Percentiles rank a stretch among this genome's conserved stretches.
Conservation (phyloP, 768 basidiomycete genomes). For the Pleurotus tuber-regium region DNA sequence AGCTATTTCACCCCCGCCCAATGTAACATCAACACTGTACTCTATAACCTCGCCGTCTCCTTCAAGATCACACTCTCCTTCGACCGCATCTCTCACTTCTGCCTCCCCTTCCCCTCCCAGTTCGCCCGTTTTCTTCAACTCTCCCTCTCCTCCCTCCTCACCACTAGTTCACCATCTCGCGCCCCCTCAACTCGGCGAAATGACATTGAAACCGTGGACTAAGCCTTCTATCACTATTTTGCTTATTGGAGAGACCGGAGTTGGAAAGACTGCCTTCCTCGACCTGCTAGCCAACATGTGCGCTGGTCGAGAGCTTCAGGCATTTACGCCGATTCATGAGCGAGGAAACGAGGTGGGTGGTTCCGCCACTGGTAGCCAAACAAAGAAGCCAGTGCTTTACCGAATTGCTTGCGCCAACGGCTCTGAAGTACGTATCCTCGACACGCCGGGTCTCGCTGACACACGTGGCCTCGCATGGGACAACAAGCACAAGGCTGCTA, state of each 20-base stretch:
- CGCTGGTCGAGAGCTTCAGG: constrained; percentile 8
- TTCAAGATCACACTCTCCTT: too few relatives aligned
- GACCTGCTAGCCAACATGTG: constrained; percentile 17
- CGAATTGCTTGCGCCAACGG: constrained; percentile 11
- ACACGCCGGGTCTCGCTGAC: constrained; percentile 27
- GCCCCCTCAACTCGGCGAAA: not conserved
- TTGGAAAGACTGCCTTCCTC: constrained; percentile 17
- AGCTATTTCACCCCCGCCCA: too few relatives aligned
- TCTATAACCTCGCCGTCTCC: too few relatives aligned
- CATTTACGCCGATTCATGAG: constrained; percentile 10
- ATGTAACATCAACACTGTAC: too few relatives aligned
- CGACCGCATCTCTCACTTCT: too few relatives aligned
- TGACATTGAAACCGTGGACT: constrained; percentile 4
- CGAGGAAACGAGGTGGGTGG: constrained; percentile 13
- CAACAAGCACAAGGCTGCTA: constrained; percentile 20
- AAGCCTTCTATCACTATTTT: constrained; percentile 6
- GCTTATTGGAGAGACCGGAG: constrained; percentile 17
- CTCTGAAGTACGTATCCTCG: constrained; percentile 19
- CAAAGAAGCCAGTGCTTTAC: constrained; percentile 14
- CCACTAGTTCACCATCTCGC: too few relatives aligned
- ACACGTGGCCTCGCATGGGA: constrained; percentile 25
- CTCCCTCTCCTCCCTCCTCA: not conserved
- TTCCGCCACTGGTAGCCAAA: constrained; percentile 13
- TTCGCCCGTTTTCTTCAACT: not conserved
- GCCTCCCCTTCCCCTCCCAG: not conserved